Evolutionary conservation across 768 basidiomycete species (phyloP).

Genomic region (Mrakia gelida): DNA sequence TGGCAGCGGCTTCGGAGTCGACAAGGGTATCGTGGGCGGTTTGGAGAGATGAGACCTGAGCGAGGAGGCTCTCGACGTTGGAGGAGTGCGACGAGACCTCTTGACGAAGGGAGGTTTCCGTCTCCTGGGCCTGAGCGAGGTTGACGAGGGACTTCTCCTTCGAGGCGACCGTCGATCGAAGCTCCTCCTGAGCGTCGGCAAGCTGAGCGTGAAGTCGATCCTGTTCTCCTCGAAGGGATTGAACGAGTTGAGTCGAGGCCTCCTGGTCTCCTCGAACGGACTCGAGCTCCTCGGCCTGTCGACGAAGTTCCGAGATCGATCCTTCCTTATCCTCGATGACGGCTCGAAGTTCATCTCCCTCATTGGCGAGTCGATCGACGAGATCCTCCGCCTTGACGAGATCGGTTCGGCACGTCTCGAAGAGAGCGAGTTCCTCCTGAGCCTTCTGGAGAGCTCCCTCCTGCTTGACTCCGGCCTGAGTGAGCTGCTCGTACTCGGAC

Average conservation of each 20-base stretch:
- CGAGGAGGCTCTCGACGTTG: background rate
- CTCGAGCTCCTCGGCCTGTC: background rate
- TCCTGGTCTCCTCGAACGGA: background rate
- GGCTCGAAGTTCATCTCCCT: background rate
- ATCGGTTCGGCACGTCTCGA: background rate
- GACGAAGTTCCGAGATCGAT: background rate
- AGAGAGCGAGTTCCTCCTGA: background rate
- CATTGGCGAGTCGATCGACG: background rate
- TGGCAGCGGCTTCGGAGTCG: background rate
- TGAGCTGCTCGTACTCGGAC: conserved; percentile 7
- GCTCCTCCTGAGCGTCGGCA: background rate
- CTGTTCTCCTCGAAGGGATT: background rate
- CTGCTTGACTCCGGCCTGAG: background rate
- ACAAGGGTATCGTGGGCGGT: background rate
- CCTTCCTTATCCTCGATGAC: background rate
- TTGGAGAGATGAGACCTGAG: background rate
- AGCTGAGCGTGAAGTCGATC: background rate
- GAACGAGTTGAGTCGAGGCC: background rate
- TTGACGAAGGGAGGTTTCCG: background rate
- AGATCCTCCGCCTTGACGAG: background rate
- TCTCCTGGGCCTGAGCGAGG: background rate
- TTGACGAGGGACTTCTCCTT: background rate
- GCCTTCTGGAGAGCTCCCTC: background rate
- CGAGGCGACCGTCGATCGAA: background rate
- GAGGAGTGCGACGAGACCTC: background rate